Evolutionary conservation across 371 early-diverging fungal genomes (phyloP).

Genomic region (Mucor racemosus): DNA sequence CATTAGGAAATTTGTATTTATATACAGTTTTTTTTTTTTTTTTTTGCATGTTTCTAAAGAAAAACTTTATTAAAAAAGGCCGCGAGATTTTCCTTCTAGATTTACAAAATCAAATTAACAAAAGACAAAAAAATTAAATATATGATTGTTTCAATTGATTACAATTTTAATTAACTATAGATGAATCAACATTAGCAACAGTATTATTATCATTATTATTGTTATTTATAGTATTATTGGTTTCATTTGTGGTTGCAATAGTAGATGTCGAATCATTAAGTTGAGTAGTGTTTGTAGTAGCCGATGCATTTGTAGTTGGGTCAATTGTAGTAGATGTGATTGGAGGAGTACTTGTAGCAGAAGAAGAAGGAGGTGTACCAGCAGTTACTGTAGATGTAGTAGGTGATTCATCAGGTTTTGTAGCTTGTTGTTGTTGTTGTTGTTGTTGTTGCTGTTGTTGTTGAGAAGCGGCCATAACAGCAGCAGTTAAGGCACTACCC

Average conservation of each 20-base stretch:
- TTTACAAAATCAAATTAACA: neutral
- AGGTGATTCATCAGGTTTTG: neutral
- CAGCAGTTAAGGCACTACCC: conserved; percentile 18
- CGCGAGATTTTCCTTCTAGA: neutral
- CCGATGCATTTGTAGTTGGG: neutral
- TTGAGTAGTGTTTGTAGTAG: neutral
- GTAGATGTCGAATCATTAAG: neutral
- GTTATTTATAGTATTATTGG: neutral
- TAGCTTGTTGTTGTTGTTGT: neutral
- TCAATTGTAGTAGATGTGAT: neutral
- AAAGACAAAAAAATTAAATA: neutral
- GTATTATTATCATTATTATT: neutral
- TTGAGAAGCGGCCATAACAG: neutral
- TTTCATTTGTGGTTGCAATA: neutral
- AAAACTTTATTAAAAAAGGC: neutral
- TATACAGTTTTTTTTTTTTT: neutral
- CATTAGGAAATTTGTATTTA: neutral
- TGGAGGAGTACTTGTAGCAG: neutral
- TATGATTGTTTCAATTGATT: conserved; percentile 1
- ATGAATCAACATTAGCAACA: neutral
- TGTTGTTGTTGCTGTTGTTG: neutral
- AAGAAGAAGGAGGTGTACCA: neutral
- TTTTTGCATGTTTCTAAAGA: neutral
- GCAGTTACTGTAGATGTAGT: neutral
- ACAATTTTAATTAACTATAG: neutral